These are phyloP conservation scores for Saccharomyces pastorianus DNA, from an alignment of 1,139 yeast genomes.

Conservation along the genomic window DNA sequence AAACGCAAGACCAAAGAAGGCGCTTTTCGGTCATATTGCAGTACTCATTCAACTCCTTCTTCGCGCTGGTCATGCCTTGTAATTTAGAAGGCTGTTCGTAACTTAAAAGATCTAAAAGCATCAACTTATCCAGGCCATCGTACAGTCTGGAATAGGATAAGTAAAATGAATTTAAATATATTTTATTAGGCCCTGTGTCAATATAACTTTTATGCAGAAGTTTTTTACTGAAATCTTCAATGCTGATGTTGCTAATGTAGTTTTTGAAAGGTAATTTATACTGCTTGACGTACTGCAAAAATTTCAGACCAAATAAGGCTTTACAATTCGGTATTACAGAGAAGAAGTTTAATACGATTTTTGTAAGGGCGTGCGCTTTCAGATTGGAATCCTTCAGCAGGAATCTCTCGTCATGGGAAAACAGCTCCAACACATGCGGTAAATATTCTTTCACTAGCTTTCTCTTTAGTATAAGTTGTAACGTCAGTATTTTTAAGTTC, in stretches of 20 bases:
- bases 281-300: slow-evolving; percentile 24
- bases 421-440: slow-evolving; percentile 16
- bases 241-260: slow-evolving; percentile 23
- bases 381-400: slow-evolving; percentile 16
- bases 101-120: slow-evolving; percentile 12
- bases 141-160: slow-evolving; percentile 12
- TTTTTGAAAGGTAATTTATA: slow-evolving; percentile 18
- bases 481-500: slow-evolving; percentile 23
- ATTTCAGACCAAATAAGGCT: slow-evolving; percentile 27
- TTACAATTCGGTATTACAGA: slow-evolving; percentile 17
- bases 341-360: slow-evolving; percentile 26
- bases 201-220: slow-evolving; percentile 6
- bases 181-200: background rate
- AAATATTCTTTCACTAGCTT: slow-evolving; percentile 11
- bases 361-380: slow-evolving; percentile 20
- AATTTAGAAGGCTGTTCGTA: background rate
- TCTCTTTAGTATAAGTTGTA: slow-evolving; percentile 24
- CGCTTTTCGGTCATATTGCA: background rate
- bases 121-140: slow-evolving; percentile 12
- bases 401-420: slow-evolving; percentile 25
- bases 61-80: background rate
- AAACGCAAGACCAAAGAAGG: background rate
- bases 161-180: slow-evolving; percentile 13
- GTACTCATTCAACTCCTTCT: background rate
- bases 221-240: slow-evolving; percentile 16